A percentile compares a stretch with the other conserved stretches of the same genome.
phyloP scores from a whole-genome alignment of 1,284 basidiomycete genomes.

The Leccinum insigne region DNA sequence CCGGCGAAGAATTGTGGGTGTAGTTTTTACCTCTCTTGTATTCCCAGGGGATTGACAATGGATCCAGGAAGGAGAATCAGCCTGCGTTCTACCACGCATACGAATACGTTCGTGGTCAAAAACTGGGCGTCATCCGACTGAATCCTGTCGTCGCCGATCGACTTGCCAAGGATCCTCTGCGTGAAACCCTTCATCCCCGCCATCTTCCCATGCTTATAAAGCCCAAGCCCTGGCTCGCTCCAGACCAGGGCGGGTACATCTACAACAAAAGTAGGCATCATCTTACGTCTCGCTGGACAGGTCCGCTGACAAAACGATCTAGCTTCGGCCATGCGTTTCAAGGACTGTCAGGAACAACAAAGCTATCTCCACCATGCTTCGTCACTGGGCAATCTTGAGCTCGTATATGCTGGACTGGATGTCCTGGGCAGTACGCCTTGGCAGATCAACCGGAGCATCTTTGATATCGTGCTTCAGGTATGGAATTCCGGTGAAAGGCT shows the following conservation, averaged over 20 bases:
- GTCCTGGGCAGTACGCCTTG: conserved; percentile 79
- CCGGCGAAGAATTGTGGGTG: conserved; percentile 60
- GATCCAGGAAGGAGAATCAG: conserved; percentile 64
- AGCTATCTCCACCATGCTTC: no score
- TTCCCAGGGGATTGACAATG: background rate
- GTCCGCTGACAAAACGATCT: conserved; percentile 8
- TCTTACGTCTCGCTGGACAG: background rate
- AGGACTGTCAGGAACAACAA: conserved; percentile 56
- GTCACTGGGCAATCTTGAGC: conserved; percentile 68
- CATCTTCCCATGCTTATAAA: conserved; percentile 90
- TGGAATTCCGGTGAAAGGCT: conserved; percentile 87
- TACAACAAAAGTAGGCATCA: conserved; percentile 63
- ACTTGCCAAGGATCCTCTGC: conserved; percentile 76
- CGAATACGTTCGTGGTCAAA: conserved; percentile 92
- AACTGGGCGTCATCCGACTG: conserved; percentile 88
- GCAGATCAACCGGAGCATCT: conserved; percentile 82
- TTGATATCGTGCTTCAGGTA: conserved; percentile 69
- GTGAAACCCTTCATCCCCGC: conserved; percentile 84
- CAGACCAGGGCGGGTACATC: conserved; percentile 86
- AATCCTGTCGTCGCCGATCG: conserved; percentile 83
- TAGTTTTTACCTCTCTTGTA: background rate
- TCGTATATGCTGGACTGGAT: conserved; percentile 79
- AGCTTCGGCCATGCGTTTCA: conserved; percentile 90
- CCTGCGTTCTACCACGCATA: conserved; percentile 94
- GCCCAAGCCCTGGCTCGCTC: conserved; percentile 77